phyloP scores from a whole-genome alignment of 2,329 filamentous ascomycete species.

The Fusarium humuli region DNA sequence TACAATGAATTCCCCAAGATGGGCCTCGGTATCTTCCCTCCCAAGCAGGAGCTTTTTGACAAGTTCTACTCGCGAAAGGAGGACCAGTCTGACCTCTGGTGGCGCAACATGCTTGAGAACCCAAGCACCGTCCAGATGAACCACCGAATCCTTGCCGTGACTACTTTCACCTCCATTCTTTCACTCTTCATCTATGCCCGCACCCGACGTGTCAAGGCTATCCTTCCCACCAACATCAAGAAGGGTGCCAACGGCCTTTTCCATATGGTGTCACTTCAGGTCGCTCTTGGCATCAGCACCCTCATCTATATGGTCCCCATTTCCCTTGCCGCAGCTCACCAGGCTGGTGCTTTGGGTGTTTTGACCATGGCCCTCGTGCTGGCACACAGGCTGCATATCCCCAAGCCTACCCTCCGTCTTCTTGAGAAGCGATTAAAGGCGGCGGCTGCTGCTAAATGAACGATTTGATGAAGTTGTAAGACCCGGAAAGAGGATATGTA shows the following conservation, averaged over 20 bases:
- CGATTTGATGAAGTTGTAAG: conserved; percentile 28
- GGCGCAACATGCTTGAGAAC: conserved; percentile 98
- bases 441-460: conserved; percentile 30
- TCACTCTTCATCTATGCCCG: conserved; percentile 84
- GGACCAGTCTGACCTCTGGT: conserved; percentile 87
- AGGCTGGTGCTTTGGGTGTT: conserved; percentile 88
- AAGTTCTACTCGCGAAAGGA: conserved; percentile 84
- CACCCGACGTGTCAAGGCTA: conserved; percentile 66
- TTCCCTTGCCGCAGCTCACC: conserved; percentile 88
- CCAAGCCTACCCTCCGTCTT: conserved; percentile 71
- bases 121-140: conserved; percentile 95
- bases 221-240: conserved; percentile 71
- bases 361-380: conserved; percentile 85
- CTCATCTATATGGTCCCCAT: conserved; percentile 94
- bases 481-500: conserved; percentile 35
- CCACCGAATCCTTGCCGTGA: conserved; percentile 90
- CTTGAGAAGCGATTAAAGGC: conserved; percentile 64
- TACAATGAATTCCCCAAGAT: conserved; percentile 99
- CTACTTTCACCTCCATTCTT: conserved; percentile 85
- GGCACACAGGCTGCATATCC: conserved; percentile 80
- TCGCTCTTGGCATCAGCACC: conserved; percentile 87
- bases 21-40: conserved; percentile 85
- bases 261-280: conserved; percentile 85
- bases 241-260: conserved; percentile 83
- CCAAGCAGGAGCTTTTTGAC: conserved; percentile 84